These are phyloP conservation scores for Tetrastigma voinierianum DNA, from an alignment of 164 flowering plant species.

Conservation along the genomic window DNA sequence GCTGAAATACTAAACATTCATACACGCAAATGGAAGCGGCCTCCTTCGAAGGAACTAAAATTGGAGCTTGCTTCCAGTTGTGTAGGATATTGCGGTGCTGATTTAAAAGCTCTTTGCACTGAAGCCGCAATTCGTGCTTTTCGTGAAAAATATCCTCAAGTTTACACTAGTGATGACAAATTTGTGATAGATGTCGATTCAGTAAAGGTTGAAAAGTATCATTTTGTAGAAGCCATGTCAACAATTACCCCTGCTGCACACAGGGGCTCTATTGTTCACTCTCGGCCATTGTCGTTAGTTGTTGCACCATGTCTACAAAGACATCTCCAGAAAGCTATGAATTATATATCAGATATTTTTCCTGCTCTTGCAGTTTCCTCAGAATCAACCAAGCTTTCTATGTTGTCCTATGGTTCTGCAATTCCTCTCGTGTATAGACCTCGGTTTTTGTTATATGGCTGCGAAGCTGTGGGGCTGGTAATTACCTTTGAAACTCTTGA, in stretches of 20 bases:
- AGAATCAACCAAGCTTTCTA: slow-evolving; percentile 62
- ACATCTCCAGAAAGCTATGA: slow-evolving; percentile 73
- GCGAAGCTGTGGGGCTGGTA: slow-evolving; percentile 92
- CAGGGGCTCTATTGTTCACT: slow-evolving; percentile 90
- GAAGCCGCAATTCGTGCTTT: slow-evolving; percentile 99
- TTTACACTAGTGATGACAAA: slow-evolving; percentile 97
- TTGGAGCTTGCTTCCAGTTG: slow-evolving; percentile 96
- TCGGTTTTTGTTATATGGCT: slow-evolving; percentile 78
- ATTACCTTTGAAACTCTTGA: slow-evolving; percentile 26
- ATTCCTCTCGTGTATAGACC: slow-evolving; percentile 94
- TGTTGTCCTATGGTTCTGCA: slow-evolving; percentile 81
- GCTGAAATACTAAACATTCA: slow-evolving; percentile 94
- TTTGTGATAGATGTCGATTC: slow-evolving; percentile 94
- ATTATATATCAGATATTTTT: slow-evolving; percentile 59
- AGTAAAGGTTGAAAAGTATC: slow-evolving; percentile 80
- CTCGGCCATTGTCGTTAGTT: slow-evolving; percentile 86
- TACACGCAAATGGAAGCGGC: slow-evolving; percentile 94
- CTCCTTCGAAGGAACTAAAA: slow-evolving; percentile 83
- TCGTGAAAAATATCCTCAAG: slow-evolving; percentile 98
- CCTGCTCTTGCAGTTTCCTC: slow-evolving; percentile 60
- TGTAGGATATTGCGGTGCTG: slow-evolving; percentile 99
- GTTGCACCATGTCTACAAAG: slow-evolving; percentile 84
- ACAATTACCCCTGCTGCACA: slow-evolving; percentile 99
- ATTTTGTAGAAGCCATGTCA: slow-evolving; percentile 92
- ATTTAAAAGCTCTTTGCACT: slow-evolving; percentile 92